phyloP scores from a whole-genome alignment of 805 yeast genomes.

The Suhomyces sp. region DNA sequence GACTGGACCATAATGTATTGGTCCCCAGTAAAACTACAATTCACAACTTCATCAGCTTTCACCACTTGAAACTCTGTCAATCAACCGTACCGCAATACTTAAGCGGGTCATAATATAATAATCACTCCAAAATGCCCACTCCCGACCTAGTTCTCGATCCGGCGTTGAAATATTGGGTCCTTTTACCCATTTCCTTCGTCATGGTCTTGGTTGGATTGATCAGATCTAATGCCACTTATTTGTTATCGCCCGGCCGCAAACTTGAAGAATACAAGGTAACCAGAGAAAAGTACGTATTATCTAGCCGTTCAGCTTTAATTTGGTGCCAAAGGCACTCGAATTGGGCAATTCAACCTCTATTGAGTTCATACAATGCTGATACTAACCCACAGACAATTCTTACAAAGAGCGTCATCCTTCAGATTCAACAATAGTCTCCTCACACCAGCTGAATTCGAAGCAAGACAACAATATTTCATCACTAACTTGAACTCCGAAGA shows the following conservation, averaged over 20 bases:
- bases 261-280: slow-evolving; percentile 49
- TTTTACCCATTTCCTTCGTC: slow-evolving; percentile 83
- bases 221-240: slow-evolving; percentile 62
- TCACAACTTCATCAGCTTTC: too few species aligned
- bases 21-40: too few species aligned
- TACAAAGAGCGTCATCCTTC: slow-evolving; percentile 59
- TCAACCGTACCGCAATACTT: too few species aligned
- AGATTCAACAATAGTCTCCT: slow-evolving; percentile 54
- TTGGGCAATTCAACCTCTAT: too few species aligned
- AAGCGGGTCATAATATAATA: too few species aligned
- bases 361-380: too few species aligned
- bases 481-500: slow-evolving; percentile 52
- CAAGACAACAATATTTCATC: slow-evolving; percentile 50
- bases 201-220: slow-evolving; percentile 86
- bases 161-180: slow-evolving; percentile 81
- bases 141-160: slow-evolving; percentile 65
- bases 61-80: too few species aligned
- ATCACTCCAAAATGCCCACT: slow-evolving; percentile 3
- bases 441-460: slow-evolving; percentile 48
- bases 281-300: slow-evolving; percentile 42
- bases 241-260: slow-evolving; percentile 61
- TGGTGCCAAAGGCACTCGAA: too few species aligned
- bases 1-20: too few species aligned
- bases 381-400: slow-evolving; percentile 43
- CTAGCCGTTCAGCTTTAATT: not conserved